Percentiles rank a stretch among this genome's conserved stretches.
phyloP scores from a whole-genome alignment of 75 land plant species.

The Cupressus sempervirens region DNA sequence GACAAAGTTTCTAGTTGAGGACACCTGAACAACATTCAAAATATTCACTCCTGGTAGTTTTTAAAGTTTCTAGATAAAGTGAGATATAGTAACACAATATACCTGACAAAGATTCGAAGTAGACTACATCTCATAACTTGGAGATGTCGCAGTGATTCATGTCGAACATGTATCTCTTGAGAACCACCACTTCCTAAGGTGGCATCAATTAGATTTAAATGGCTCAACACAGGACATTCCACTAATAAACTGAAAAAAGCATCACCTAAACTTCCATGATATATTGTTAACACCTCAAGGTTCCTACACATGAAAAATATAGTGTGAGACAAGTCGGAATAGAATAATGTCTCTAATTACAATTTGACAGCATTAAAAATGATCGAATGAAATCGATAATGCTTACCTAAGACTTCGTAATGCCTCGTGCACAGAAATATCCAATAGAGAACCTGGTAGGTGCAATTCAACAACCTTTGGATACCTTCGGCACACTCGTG shows the following conservation, averaged over 20 bases:
- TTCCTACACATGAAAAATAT: background rate
- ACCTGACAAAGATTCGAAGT: conserved; percentile 83
- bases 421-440: background rate
- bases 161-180: conserved; percentile 71
- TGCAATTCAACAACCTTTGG: conserved; percentile 8
- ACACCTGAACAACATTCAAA: conserved; percentile 49
- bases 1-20: conserved; percentile 72
- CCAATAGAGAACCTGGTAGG: conserved; percentile 3
- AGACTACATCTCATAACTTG: conserved; percentile 74
- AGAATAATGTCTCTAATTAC: background rate
- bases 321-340: background rate
- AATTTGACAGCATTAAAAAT: background rate
- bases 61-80: background rate
- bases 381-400: background rate
- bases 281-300: conserved; percentile 1
- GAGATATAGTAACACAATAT: conserved; percentile 2
- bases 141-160: conserved; percentile 56
- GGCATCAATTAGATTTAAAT: background rate
- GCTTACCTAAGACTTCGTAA: conserved; percentile 5
- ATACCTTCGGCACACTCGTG: conserved; percentile 9
- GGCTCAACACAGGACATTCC: conserved; percentile 1
- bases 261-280: background rate
- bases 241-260: background rate
- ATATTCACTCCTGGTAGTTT: background rate
- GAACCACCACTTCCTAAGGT: conserved; percentile 56